A percentile compares a stretch with the other conserved stretches of the same genome.
These are phyloP conservation scores for Tuber melanosporum DNA, from an alignment of 495 filamentous ascomycete genomes.

Conservation along the genomic window DNA sequence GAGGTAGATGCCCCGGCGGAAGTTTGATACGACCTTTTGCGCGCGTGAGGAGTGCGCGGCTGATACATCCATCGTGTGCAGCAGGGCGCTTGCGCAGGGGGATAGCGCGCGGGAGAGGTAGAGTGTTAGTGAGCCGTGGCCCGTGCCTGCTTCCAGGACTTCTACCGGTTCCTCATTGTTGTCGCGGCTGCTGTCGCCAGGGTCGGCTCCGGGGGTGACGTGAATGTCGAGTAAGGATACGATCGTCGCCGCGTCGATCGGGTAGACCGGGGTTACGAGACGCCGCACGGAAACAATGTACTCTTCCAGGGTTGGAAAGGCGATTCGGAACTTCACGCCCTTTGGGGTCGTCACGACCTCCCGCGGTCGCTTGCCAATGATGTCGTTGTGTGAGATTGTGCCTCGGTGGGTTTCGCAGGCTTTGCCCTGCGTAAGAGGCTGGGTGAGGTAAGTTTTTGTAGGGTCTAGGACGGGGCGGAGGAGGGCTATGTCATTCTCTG, in stretches of 20 bases:
- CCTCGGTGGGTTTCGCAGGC: slow-evolving; percentile 51
- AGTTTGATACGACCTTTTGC: slow-evolving; percentile 54
- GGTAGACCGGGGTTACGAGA: slow-evolving; percentile 70
- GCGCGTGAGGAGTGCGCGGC: slow-evolving; percentile 56
- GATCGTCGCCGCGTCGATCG: slow-evolving; percentile 63
- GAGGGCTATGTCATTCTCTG: slow-evolving; percentile 57
- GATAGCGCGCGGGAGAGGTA: slow-evolving; percentile 64
- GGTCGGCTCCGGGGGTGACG: slow-evolving; percentile 43
- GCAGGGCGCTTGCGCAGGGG: slow-evolving; percentile 49
- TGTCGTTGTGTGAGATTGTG: slow-evolving; percentile 51
- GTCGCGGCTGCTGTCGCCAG: slow-evolving; percentile 7
- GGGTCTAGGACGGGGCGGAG: slow-evolving; percentile 44
- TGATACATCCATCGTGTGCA: slow-evolving; percentile 64
- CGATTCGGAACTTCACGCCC: slow-evolving; percentile 51
- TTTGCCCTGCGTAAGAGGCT: slow-evolving; percentile 47
- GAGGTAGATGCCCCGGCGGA: slow-evolving; percentile 63
- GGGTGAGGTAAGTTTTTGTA: slow-evolving; percentile 50
- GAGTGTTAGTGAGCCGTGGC: slow-evolving; percentile 68
- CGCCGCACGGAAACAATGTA: slow-evolving; percentile 60
- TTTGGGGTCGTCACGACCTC: slow-evolving; percentile 52
- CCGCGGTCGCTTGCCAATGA: slow-evolving; percentile 58
- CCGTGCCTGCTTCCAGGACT: slow-evolving; percentile 75
- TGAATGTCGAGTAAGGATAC: slow-evolving; percentile 69
- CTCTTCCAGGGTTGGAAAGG: slow-evolving; percentile 61
- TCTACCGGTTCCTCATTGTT: slow-evolving; percentile 47